Evolutionary conservation across 176 grass and related monocot genomes (phyloP).

Genomic region (Juncus inflexus): DNA sequence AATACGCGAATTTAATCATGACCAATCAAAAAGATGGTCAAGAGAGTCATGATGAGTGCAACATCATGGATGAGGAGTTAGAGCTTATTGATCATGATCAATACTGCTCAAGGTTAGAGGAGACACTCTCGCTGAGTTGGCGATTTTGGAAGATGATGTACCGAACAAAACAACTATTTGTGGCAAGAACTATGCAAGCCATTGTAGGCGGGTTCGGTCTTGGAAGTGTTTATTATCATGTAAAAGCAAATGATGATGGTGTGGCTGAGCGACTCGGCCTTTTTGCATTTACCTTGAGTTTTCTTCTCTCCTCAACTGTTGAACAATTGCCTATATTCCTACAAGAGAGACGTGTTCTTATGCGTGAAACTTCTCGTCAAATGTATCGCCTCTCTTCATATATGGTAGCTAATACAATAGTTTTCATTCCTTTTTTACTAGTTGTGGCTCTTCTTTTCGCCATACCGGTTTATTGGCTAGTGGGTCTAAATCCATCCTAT

Average conservation of each 20-base stretch:
- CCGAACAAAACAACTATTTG: slow-evolving; percentile 84
- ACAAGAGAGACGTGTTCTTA: slow-evolving; percentile 80
- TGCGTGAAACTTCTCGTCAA: slow-evolving; percentile 61
- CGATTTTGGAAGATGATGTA: slow-evolving; percentile 79
- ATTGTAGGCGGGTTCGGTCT: slow-evolving; percentile 65
- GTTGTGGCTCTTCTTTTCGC: slow-evolving; percentile 69
- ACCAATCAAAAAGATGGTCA: slow-evolving; percentile 15
- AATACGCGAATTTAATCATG: not conserved
- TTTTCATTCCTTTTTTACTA: slow-evolving; percentile 84
- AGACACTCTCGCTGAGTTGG: slow-evolving; percentile 49
- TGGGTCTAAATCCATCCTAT: slow-evolving; percentile 44
- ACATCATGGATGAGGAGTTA: not conserved
- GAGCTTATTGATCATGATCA: not conserved
- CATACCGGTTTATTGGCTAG: slow-evolving; percentile 61
- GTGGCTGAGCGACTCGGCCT: slow-evolving; percentile 66
- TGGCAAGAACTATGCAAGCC: slow-evolving; percentile 66
- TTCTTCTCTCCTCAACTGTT: slow-evolving; percentile 90
- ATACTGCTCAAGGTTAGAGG: slow-evolving; percentile 44
- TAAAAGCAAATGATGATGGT: slow-evolving; percentile 37
- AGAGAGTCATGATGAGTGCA: not conserved
- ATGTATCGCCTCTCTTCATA: slow-evolving; percentile 86
- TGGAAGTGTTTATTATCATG: slow-evolving; percentile 69
- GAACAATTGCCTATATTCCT: slow-evolving; percentile 78
- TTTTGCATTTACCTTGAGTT: slow-evolving; percentile 92
- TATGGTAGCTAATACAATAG: slow-evolving; percentile 55